These are phyloP conservation scores for Candida sonorensis DNA, from an alignment of 805 yeast species.

Conservation along the genomic window DNA sequence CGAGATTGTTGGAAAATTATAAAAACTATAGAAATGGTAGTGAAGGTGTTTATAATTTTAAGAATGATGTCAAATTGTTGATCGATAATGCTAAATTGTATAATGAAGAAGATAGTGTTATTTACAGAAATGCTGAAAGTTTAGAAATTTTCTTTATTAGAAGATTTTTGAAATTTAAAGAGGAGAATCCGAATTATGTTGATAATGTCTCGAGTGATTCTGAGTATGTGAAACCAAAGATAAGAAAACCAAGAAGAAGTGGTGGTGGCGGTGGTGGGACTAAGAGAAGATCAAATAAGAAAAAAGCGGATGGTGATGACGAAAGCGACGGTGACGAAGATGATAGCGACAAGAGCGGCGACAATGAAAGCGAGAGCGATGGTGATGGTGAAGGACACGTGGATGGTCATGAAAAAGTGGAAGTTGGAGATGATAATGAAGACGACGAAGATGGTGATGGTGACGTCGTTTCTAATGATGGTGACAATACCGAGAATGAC, in stretches of 20 bases:
- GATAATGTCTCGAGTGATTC: slow-evolving; percentile 14
- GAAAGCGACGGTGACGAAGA: slow-evolving; percentile 4
- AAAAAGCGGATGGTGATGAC: slow-evolving; percentile 6
- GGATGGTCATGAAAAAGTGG: slow-evolving; percentile 4
- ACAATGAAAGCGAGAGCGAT: slow-evolving; percentile 4
- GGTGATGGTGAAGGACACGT: slow-evolving; percentile 5
- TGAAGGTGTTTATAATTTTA: slow-evolving; percentile 50
- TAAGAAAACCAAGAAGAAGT: slow-evolving; percentile 4
- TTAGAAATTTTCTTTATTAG: slow-evolving; percentile 47
- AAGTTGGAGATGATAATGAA: slow-evolving; percentile 6
- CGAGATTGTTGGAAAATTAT: slow-evolving; percentile 46
- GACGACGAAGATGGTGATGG: no score
- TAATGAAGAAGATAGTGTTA: slow-evolving; percentile 67
- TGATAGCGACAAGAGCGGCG: no score
- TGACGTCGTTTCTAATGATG: no score
- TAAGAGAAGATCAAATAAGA: slow-evolving; percentile 5
- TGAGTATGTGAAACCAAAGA: slow-evolving; percentile 4
- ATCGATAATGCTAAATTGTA: slow-evolving; percentile 75
- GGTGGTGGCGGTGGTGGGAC: no score
- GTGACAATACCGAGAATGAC: no score
- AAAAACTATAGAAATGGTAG: slow-evolving; percentile 34
- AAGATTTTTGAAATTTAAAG: slow-evolving; percentile 29
- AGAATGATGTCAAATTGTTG: slow-evolving; percentile 51
- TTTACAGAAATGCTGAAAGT: slow-evolving; percentile 63
- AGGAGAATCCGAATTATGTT: slow-evolving; percentile 20